These are phyloP conservation scores for Starmerella vaccinii DNA, from an alignment of 805 yeast genomes.

Conservation along the genomic window DNA sequence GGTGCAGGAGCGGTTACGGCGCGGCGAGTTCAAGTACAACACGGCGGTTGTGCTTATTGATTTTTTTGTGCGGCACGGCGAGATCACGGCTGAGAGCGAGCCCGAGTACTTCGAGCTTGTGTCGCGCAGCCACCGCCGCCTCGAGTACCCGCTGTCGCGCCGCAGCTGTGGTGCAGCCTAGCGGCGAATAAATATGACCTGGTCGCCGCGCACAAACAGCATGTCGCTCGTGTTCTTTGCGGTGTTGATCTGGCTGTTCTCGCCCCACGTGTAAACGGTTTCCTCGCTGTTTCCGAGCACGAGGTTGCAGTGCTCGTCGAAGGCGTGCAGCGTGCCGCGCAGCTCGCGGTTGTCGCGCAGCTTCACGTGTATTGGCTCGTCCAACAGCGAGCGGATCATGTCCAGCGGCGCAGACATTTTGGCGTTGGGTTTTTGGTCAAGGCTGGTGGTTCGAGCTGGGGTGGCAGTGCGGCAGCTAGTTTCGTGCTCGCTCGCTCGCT, in stretches of 20 bases:
- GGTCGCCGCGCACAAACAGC: slow-evolving; percentile 96
- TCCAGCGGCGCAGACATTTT: slow-evolving; percentile 70
- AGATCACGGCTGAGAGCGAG: slow-evolving; percentile 55
- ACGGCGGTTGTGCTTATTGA: slow-evolving; percentile 73
- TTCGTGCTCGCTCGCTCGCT: neutral
- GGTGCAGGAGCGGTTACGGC: slow-evolving; percentile 40
- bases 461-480: too few relatives aligned
- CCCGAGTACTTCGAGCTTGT: slow-evolving; percentile 53
- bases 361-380: slow-evolving; percentile 78
- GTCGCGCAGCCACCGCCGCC: slow-evolving; percentile 50
- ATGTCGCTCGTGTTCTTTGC: slow-evolving; percentile 59
- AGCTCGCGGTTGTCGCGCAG: slow-evolving; percentile 90
- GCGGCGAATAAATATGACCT: slow-evolving; percentile 61
- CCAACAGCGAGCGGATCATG: slow-evolving; percentile 71
- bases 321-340: slow-evolving; percentile 82
- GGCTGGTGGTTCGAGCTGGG: too few relatives aligned
- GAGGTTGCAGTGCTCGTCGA: slow-evolving; percentile 93
- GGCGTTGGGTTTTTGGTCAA: neutral
- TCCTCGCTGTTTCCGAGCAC: slow-evolving; percentile 90
- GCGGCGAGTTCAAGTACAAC: slow-evolving; percentile 76
- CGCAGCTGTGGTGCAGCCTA: neutral
- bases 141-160: slow-evolving; percentile 53
- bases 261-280: slow-evolving; percentile 53
- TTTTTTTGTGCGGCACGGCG: slow-evolving; percentile 78
- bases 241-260: slow-evolving; percentile 37